phyloP scores from a whole-genome alignment of 768 basidiomycete genomes.

The Tubosaeta sp. region DNA sequence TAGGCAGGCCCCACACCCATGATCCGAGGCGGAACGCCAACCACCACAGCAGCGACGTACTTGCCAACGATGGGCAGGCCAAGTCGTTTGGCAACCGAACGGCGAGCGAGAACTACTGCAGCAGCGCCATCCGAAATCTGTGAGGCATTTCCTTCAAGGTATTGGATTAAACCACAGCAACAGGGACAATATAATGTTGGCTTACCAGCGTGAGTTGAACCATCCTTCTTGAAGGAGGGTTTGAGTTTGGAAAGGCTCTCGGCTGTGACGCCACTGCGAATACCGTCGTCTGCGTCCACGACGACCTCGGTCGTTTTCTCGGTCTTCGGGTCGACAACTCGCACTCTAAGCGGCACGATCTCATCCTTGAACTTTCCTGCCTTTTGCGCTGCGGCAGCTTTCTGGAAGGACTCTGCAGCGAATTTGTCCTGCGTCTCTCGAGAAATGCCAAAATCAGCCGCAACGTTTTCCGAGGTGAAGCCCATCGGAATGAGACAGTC shows the following conservation, averaged over 20 bases:
- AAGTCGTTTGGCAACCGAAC: slow-evolving; percentile 75
- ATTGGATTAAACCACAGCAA: slow-evolving; percentile 2
- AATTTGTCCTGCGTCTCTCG: slow-evolving; percentile 81
- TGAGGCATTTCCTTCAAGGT: slow-evolving; percentile 61
- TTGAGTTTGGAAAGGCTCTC: slow-evolving; percentile 78
- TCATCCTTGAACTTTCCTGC: slow-evolving; percentile 79
- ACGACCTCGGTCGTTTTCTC: slow-evolving; percentile 61
- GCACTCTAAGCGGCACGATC: slow-evolving; percentile 76
- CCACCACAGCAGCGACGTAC: slow-evolving; percentile 62
- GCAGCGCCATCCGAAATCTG: slow-evolving; percentile 94
- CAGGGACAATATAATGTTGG: slow-evolving; percentile 1
- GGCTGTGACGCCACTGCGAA: slow-evolving; percentile 78
- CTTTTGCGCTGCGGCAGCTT: slow-evolving; percentile 76
- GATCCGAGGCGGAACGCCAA: slow-evolving; percentile 82
- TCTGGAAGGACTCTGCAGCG: slow-evolving; percentile 79
- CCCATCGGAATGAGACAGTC: slow-evolving; percentile 91
- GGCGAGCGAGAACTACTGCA: slow-evolving; percentile 78
- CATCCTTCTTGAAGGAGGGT: slow-evolving; percentile 77
- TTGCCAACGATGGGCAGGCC: slow-evolving; percentile 87
- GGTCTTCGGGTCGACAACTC: slow-evolving; percentile 68
- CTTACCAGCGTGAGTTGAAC: slow-evolving; percentile 68
- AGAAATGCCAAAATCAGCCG: slow-evolving; percentile 67
- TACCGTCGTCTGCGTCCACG: slow-evolving; percentile 81
- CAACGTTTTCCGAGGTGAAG: slow-evolving; percentile 93
- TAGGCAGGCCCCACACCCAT: slow-evolving; percentile 92